Evolutionary conservation across 73 alveolate species (phyloP).

Genomic region (Tetrahymena thermophila): DNA sequence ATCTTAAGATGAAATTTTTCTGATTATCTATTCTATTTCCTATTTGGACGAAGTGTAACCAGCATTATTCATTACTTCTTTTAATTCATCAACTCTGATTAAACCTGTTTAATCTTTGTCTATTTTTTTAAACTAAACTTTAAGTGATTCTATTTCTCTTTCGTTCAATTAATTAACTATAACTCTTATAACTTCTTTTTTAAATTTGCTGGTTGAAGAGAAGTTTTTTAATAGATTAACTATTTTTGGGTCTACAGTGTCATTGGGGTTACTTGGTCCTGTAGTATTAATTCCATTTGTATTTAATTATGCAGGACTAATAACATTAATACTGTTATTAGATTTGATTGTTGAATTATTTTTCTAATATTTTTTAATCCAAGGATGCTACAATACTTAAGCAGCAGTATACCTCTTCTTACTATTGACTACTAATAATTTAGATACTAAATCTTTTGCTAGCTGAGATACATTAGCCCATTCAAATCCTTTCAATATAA

Average conservation of each 20-base stretch:
- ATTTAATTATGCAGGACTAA: neutral
- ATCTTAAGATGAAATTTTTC: neutral
- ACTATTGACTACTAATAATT: constrained; percentile 48
- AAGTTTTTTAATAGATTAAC: neutral
- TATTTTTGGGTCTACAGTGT: neutral
- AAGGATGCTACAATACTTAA: constrained; percentile 53
- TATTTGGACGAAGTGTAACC: neutral
- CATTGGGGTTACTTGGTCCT: neutral
- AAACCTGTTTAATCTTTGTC: neutral
- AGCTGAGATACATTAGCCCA: neutral
- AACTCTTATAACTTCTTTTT: neutral
- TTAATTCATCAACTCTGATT: neutral
- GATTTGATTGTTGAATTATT: neutral
- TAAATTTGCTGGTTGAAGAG: neutral
- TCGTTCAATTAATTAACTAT: neutral
- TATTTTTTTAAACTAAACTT: neutral
- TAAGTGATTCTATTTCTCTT: neutral
- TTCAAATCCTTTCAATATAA: neutral
- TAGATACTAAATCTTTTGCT: constrained; percentile 55
- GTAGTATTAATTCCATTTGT: neutral
- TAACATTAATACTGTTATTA: neutral
- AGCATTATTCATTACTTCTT: neutral
- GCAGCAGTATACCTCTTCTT: constrained; percentile 57
- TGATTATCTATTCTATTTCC: neutral
- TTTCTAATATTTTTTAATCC: neutral